Evolutionary conservation across 352 stramenopile species (phyloP), one percentile per base, ranked within the genome.

Genomic region (Phytophthora meadii): DNA sequence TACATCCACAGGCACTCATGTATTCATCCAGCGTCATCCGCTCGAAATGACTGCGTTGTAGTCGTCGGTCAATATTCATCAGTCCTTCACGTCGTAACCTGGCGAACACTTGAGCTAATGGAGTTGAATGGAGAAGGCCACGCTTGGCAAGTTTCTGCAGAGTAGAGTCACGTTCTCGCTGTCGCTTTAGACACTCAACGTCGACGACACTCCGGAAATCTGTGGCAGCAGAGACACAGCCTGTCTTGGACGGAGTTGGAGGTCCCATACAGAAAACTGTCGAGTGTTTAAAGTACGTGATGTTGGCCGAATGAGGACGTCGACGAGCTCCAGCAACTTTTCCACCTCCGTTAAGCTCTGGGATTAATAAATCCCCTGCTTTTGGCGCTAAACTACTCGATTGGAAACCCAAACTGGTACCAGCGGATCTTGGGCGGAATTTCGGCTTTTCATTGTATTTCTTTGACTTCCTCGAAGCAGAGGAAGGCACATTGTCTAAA

Each of bases 21-120:
- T 87, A 89, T 46, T 88, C 81, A 10, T 88, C 76, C 40, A 88
- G 27, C 0, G 76, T 60, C 57, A 86, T 79, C 50, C 73, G 77
- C 50, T 88, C 81, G 28, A 85, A 87, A 15, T 68, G 49, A 1
- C 65, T 70, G 12, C 76, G 53, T 50, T 84, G 71, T 4, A 79
- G 17, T 27, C 74, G 72, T 11, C 68, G 70, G 14, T 71, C 70
- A n/a, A 84, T 68, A 42, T 89, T 83, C 27, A 83, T 71, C 7
- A 88, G 56, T 7, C 72, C 73, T 70, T 90, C 82, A 4, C 82
- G 68, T 6, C 80, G 66, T 15, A 89, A 53, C 2, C 82, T 70
- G 17, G 77, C 79, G 46, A 89, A 90, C 25, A 89, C 62, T 56
- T 89, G 82, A 1, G 76, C 76, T 17, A 85, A 46, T 1, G 76